Percentiles rank a stretch among this genome's conserved stretches.
These are phyloP conservation scores for Gonapodya sp. DNA, from an alignment of 192 early-diverging fungal genomes.

Conservation along the genomic window DNA sequence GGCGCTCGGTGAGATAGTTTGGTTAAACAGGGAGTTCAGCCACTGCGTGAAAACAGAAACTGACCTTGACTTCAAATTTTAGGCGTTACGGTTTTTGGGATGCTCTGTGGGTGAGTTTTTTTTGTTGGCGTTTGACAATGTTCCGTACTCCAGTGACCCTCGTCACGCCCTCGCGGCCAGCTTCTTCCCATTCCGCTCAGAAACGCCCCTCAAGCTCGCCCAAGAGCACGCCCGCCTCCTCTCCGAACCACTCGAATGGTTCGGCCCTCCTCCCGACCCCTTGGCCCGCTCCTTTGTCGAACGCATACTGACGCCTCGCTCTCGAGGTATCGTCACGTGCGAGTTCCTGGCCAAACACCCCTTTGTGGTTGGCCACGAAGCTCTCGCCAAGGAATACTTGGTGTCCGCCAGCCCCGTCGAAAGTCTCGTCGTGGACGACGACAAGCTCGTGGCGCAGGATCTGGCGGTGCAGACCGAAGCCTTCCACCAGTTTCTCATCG, in stretches of 20 bases:
- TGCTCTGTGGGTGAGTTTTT: not conserved
- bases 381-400: not conserved
- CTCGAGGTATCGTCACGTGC: not conserved
- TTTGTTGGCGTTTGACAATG: no score
- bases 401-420: not conserved
- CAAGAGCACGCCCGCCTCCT: not conserved
- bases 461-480: not conserved
- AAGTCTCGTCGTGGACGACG: not conserved
- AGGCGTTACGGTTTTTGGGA: not conserved
- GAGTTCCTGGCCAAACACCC: not conserved
- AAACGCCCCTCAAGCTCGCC: not conserved
- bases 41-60: not conserved
- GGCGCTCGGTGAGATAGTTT: not conserved
- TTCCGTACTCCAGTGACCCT: no score
- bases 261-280: not conserved
- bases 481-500: not conserved
- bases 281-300: not conserved
- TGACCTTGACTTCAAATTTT: not conserved
- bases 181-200: not conserved
- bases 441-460: not conserved
- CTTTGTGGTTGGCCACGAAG: not conserved
- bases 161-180: not conserved
- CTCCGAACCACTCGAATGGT: not conserved
- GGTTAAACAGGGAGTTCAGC: not conserved
- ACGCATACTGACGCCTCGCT: not conserved